phyloP scores from a whole-genome alignment of 2,329 filamentous ascomycete genomes.

The Chrysoporthe austroafricana region DNA sequence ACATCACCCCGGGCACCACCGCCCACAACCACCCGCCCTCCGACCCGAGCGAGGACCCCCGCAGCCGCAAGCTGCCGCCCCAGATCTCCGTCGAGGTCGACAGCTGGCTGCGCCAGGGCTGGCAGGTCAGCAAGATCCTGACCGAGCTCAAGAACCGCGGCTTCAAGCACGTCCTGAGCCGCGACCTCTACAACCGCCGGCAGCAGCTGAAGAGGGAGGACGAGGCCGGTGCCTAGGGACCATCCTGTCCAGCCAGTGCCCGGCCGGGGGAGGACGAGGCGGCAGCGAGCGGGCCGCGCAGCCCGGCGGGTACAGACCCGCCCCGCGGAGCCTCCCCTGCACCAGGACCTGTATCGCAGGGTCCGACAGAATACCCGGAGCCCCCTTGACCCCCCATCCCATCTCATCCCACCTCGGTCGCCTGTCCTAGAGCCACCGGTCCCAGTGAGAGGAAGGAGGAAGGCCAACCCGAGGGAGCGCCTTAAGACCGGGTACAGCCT shows the following conservation, averaged over 20 bases:
- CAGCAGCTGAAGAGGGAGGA: constrained; percentile 36
- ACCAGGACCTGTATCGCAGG: neutral
- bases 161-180: constrained; percentile 42
- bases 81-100: constrained; percentile 40
- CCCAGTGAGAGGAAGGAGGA: neutral
- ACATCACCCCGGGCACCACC: constrained; percentile 33
- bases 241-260: neutral
- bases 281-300: neutral
- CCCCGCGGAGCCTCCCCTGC: neutral
- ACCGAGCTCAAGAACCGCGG: constrained; percentile 40
- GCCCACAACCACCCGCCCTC: constrained; percentile 44
- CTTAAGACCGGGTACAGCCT: neutral
- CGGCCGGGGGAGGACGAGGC: neutral
- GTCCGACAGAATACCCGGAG: neutral
- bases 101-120: constrained; percentile 38
- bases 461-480: neutral
- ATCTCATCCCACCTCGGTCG: neutral
- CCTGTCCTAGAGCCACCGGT: neutral
- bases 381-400: neutral
- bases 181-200: constrained; percentile 43
- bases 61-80: constrained; percentile 39
- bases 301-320: neutral
- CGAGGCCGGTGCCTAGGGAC: constrained; percentile 20
- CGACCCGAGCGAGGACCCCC: constrained; percentile 41
- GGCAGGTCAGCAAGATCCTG: constrained; percentile 42